These are phyloP conservation scores for Pelargonium nanum DNA, from an alignment of 345 rosid species.

Conservation along the genomic window DNA sequence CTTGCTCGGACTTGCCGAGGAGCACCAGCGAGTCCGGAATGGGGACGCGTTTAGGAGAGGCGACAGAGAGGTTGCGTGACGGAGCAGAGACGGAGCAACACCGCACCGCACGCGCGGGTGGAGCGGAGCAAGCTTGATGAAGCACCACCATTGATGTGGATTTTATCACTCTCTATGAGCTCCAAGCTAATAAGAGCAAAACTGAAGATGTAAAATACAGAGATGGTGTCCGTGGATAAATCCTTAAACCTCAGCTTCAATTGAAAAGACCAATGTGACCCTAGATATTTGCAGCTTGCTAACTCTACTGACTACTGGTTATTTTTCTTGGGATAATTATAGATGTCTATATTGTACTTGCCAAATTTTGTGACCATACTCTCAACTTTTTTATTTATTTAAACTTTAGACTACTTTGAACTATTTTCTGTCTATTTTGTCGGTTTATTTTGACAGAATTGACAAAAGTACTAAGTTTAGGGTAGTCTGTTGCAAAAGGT, in stretches of 20 bases:
- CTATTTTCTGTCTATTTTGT: too few relatives aligned
- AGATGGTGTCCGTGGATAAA: neutral
- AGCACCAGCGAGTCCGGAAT: conserved; percentile 58
- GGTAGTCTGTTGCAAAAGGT: too few relatives aligned
- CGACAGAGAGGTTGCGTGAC: conserved; percentile 21
- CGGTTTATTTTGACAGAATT: too few relatives aligned
- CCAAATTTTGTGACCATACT: too few relatives aligned
- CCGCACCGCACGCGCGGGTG: conserved; percentile 40
- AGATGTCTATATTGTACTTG: too few relatives aligned
- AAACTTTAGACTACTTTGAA: too few relatives aligned
- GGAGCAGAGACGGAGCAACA: conserved; percentile 29
- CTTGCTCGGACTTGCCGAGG: conserved; percentile 82
- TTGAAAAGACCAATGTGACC: conserved; percentile 7
- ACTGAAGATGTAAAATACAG: too few relatives aligned
- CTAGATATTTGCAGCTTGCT: neutral
- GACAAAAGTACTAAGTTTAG: too few relatives aligned
- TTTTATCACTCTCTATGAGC: conserved; percentile 20
- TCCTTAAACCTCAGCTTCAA: conserved; percentile 6
- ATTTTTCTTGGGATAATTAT: neutral
- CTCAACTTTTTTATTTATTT: too few relatives aligned
- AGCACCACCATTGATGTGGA: conserved; percentile 48
- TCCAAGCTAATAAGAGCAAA: neutral
- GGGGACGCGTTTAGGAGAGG: conserved; percentile 27
- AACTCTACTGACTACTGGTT: too few relatives aligned
- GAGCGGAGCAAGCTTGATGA: conserved; percentile 44